Percentiles rank a stretch among this genome's conserved stretches.
phyloP scores from a whole-genome alignment of 2,329 filamentous ascomycete genomes.

The Apiospora sp. region DNA sequence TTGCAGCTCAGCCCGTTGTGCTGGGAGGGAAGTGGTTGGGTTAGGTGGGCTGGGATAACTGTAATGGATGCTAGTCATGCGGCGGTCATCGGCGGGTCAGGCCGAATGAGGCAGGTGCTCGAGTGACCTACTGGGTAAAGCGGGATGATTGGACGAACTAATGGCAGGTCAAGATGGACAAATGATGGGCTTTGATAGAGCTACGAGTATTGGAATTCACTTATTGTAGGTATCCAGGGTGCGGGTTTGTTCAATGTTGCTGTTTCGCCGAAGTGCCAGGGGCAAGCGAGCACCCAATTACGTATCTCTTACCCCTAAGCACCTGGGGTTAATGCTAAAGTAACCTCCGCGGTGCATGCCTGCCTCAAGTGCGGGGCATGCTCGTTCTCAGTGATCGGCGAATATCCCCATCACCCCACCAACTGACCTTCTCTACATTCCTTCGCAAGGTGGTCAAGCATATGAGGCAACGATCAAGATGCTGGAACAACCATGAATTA shows the following conservation, averaged over 20 bases:
- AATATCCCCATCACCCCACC: background rate
- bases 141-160: background rate
- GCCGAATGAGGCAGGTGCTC: constrained; percentile 13
- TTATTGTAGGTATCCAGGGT: background rate
- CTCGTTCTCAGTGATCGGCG: background rate
- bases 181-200: background rate
- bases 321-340: background rate
- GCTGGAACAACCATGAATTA: background rate
- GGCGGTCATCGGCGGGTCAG: background rate
- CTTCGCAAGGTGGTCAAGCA: background rate
- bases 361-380: background rate
- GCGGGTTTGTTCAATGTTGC: background rate
- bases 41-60: background rate
- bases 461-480: background rate
- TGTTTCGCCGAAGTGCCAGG: background rate
- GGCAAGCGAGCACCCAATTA: background rate
- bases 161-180: background rate
- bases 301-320: too few relatives aligned
- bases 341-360: background rate
- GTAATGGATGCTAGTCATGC: background rate
- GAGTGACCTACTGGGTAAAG: background rate
- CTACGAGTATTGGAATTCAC: background rate
- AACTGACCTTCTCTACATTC: background rate
- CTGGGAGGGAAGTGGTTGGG: constrained; percentile 2
- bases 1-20: constrained; percentile 14